Evolutionary conservation across 106 monocot species (phyloP), one percentile per base, ranked within the genome.

Genomic region (Allium fistulosum): DNA sequence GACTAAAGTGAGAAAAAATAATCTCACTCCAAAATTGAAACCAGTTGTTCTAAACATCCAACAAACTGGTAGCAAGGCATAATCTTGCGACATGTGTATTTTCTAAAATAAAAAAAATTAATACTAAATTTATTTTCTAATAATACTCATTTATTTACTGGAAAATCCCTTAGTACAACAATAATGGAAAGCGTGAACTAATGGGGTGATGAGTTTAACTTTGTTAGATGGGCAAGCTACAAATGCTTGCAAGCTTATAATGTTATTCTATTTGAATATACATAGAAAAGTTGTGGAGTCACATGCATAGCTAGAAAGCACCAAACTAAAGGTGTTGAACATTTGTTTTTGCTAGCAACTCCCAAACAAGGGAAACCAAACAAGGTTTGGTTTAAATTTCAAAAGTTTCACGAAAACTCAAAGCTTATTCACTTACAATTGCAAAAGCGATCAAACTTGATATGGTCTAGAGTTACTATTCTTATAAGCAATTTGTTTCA

Each of bases 1-100:
- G 78, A 91, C 95, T 49, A 91, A 96, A 86, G 91, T 88, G 64
- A 83, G 63, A 73, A 91, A 82, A 77, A 96, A 96, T 76, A 84
- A 96, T 72, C 91, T 88, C 26, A 88, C 86, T 80, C 95, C 95
- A 37, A 81, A 18, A 8, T 96, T 87, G 91, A 96, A 86, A 65
- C 81, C 88, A 62, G 63, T 91, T 57, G 58, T 80, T 67, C 11
- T 91, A 75, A 96, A 86, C 74, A 78, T 96, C 72, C 91, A 91
- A 75, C 91, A 96, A 82, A 75, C 83, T 77, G 88, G 85, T 73
- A 86, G 87, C 80, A 84, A 91, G 83, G 95, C 76, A 95, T 61
- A 65, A 46, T 9, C 28, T 59, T 26, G 16, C 26, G n/a, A n/a
- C n/a, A n/a, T n/a, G n/a, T n/a, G n/a, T n/a, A n/a, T n/a, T n/a